Evolutionary conservation across 768 basidiomycete species (phyloP).

Genomic region (Pholiota microspora): DNA sequence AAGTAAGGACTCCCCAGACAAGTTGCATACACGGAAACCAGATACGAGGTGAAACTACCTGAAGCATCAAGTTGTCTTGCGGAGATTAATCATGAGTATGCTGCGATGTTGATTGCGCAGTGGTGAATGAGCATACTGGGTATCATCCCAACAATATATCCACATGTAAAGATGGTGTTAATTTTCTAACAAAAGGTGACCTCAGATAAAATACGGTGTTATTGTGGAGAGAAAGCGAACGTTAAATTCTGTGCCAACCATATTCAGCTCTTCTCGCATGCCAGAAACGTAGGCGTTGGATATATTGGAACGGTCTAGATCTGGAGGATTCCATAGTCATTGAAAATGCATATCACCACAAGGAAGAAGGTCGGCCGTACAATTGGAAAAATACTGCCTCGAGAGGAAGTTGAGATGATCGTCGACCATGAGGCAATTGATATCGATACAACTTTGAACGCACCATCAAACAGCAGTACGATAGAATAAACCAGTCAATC

Average conservation of each 20-base stretch:
- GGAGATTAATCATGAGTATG: not conserved
- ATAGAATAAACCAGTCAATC: constrained; percentile 65
- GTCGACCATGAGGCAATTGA: not conserved
- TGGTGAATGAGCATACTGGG: constrained; percentile 41
- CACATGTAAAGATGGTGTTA: constrained; percentile 70
- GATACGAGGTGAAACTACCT: constrained; percentile 58
- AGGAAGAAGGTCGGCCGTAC: constrained; percentile 27
- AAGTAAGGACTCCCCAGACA: constrained; percentile 64
- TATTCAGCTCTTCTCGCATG: constrained; percentile 69
- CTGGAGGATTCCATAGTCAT: constrained; percentile 27
- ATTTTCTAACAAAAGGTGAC: constrained; percentile 44
- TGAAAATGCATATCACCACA: not conserved
- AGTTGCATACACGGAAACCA: constrained; percentile 69
- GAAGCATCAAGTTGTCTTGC: constrained; percentile 64
- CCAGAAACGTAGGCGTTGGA: constrained; percentile 78
- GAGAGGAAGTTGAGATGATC: constrained; percentile 11
- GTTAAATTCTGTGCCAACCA: constrained; percentile 65
- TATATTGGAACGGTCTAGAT: constrained; percentile 67
- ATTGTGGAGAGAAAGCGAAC: constrained; percentile 26
- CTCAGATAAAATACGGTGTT: not conserved
- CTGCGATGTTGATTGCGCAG: not conserved
- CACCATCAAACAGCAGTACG: constrained; percentile 72
- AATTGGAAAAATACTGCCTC: constrained; percentile 63
- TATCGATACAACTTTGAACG: constrained; percentile 5
- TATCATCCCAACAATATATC: constrained; percentile 75